Evolutionary conservation across 352 stramenopile genomes (phyloP).

Genomic region (Bremia lactucae): DNA sequence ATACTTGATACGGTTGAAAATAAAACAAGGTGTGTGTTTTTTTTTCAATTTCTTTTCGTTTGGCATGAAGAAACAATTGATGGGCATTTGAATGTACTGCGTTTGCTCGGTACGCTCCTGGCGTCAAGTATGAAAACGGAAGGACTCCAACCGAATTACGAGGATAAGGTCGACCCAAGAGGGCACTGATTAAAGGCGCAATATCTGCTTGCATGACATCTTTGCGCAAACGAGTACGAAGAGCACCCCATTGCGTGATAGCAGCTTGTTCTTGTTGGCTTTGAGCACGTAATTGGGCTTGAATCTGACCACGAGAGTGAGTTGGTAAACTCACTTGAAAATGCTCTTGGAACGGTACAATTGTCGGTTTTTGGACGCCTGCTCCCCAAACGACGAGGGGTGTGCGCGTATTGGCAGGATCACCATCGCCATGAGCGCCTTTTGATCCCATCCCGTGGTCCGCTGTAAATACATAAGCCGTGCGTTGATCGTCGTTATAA

Average conservation of each 20-base stretch:
- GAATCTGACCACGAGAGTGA: conserved; percentile 51
- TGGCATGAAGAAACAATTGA: conserved; percentile 55
- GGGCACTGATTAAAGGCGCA: conserved; percentile 55
- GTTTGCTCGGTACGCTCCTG: conserved; percentile 48
- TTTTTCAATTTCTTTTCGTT: conserved; percentile 60
- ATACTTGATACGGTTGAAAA: conserved; percentile 45
- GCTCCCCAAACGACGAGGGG: conserved; percentile 71
- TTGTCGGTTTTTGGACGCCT: conserved; percentile 35
- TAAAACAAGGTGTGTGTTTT: conserved; percentile 40
- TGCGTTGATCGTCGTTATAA: conserved; percentile 52
- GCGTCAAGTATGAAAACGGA: conserved; percentile 55
- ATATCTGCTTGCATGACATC: conserved; percentile 83
- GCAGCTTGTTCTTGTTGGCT: conserved; percentile 34
- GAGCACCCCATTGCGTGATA: conserved; percentile 28
- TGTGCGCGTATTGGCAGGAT: conserved; percentile 72
- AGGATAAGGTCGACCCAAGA: conserved; percentile 64
- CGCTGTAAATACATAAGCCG: conserved; percentile 74
- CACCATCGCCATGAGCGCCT: conserved; percentile 70
- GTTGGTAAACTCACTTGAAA: conserved; percentile 62
- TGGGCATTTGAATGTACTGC: conserved; percentile 64
- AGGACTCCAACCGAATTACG: conserved; percentile 78
- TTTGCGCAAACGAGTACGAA: conserved; percentile 39
- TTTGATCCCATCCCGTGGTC: conserved; percentile 83
- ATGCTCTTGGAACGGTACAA: background rate
- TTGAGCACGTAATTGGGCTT: conserved; percentile 48